These are phyloP conservation scores for Venustampulla echinocandica DNA, from an alignment of 495 filamentous ascomycete genomes.

Conservation along the genomic window DNA sequence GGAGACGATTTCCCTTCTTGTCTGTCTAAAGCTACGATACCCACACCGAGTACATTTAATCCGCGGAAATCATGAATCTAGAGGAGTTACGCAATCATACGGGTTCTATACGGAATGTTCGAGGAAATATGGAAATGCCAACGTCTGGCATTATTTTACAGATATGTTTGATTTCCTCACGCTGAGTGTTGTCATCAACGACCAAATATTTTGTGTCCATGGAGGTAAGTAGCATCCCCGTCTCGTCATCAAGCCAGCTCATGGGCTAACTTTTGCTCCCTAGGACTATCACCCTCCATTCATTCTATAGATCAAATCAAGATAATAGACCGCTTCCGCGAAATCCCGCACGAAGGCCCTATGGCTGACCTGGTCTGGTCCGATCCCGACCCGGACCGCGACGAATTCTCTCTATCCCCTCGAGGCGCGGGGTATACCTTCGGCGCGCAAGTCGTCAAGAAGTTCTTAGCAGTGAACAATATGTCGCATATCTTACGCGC, in stretches of 20 bases:
- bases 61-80: conserved; percentile 92
- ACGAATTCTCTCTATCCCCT: conserved; percentile 92
- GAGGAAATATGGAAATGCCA: conserved; percentile 94
- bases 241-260: conserved; percentile 3
- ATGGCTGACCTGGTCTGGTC: conserved; percentile 99
- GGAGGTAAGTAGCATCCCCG: conserved; percentile 44
- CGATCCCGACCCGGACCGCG: conserved; percentile 87
- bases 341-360: conserved; percentile 95
- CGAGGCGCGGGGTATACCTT: conserved; percentile 95
- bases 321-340: conserved; percentile 95
- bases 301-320: conserved; percentile 99
- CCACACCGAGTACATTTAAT: conserved; percentile 88
- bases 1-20: conserved; percentile 91
- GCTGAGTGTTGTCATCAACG: conserved; percentile 91
- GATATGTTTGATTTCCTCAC: conserved; percentile 99
- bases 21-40: conserved; percentile 91
- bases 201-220: conserved; percentile 98
- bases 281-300: conserved; percentile 84
- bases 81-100: conserved; percentile 96
- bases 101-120: conserved; percentile 98
- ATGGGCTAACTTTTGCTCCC: background rate
- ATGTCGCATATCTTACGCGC: conserved; percentile 96
- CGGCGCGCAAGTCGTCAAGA: conserved; percentile 91
- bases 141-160: conserved; percentile 99
- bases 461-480: conserved; percentile 91